Evolutionary conservation across 441 rosid genomes (phyloP), one percentile per base, ranked within the genome.

Genomic region (Pelargonium australe): DNA sequence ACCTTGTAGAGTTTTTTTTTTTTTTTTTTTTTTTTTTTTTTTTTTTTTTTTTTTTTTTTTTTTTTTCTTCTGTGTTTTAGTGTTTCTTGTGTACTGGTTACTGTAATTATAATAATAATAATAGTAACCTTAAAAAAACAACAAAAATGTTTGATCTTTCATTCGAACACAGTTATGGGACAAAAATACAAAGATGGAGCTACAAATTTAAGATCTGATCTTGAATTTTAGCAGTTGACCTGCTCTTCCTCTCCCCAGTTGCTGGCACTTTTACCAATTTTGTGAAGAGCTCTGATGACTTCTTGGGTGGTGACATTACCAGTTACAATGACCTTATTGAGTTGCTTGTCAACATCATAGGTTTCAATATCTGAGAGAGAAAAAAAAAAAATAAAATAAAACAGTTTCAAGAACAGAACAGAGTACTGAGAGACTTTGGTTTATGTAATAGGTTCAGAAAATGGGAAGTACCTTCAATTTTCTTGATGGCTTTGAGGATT

Each of bases 401-500:
- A 5, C 16, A 25, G 60, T 13, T 66, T 53, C 65, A 47, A 23
- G 40, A 25, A 41, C 34, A 23, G 40, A 25, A 41, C 34, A 17
- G 64, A 53, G 2, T 6, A 23, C 2, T 44, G 49, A 11, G 49
- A 25, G 3, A 25, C 31, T 43, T 44, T 44, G 9, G 49, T 11
- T 44, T 44, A 44, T 25, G 31, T 25, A 25, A 25, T 25, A 1
- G 31, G 31, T 25, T 25, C 2, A 25, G 31, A 25, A 25, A 25
- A 25, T 25, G 31, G 31, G 31, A 11, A 44, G 49, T 83, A 92
- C 97, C 95, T 68, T 83, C 86, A 66, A 90, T 83, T 75, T 90
- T 90, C 86, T 92, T 90, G 75, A 92, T 87, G 25, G 93, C 92
- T 74, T 92, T 88, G 25, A 92, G 77, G 82, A 92, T 88, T 71